Evolutionary conservation across 2,329 filamentous ascomycete species (phyloP).

Genomic region (Xylaria arbuscula): DNA sequence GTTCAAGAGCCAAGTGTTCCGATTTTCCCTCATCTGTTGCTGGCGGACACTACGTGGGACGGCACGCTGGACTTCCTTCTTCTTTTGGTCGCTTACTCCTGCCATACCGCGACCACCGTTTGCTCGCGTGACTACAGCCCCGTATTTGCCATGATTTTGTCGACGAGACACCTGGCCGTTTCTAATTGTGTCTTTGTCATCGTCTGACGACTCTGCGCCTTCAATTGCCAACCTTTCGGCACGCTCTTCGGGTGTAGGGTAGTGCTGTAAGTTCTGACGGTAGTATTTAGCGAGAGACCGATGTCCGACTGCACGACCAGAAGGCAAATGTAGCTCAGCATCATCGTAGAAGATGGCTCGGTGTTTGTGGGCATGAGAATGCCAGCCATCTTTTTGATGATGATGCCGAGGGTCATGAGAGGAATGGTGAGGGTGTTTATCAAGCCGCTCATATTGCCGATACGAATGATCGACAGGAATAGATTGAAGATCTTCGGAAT

Average conservation of each 20-base stretch:
- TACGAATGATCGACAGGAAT: constrained; percentile 79
- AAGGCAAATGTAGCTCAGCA: constrained; percentile 91
- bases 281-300: constrained; percentile 88
- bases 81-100: constrained; percentile 80
- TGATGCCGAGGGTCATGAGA: constrained; percentile 77
- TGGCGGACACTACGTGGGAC: constrained; percentile 77
- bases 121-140: constrained; percentile 72
- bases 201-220: constrained; percentile 43
- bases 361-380: constrained; percentile 84
- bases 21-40: constrained; percentile 69
- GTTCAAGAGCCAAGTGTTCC: constrained; percentile 76
- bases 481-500: constrained; percentile 83
- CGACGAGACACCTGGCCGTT: constrained; percentile 52
- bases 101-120: constrained; percentile 81
- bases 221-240: constrained; percentile 74
- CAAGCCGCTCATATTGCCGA: constrained; percentile 77
- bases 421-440: constrained; percentile 80
- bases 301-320: constrained; percentile 89
- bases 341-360: constrained; percentile 90
- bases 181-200: constrained; percentile 47
- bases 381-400: constrained; percentile 79
- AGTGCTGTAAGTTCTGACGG: constrained; percentile 88
- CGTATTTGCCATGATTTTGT: constrained; percentile 57
- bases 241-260: constrained; percentile 83
- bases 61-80: constrained; percentile 70